Base-by-base conservation (phyloP, 495 filamentous ascomycete species). In the Talaromyces borbonicus region DNA sequence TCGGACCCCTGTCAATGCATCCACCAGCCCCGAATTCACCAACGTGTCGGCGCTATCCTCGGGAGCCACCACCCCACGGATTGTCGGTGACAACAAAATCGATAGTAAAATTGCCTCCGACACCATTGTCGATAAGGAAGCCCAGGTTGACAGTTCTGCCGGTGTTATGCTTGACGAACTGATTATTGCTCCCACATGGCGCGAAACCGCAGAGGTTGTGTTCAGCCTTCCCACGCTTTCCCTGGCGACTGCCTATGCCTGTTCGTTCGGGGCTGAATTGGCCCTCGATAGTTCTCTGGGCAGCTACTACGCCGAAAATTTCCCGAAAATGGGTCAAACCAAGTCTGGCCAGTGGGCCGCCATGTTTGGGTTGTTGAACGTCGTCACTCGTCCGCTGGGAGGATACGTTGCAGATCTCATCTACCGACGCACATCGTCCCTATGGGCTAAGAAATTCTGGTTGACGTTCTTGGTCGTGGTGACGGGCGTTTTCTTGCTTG, bases 361-460 rank as follows among this genome's bases (percentile, higher is more conserved):
- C 45, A 90, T 93, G 80, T 95, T 93, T 57, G 89, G 89, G 8
- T 80, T 95, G 40, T 67, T 95, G 22, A 94, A 95, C 61, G 66
- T 90, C 26, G 60, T 83, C 45, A 84, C 75, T 45, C 75, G 89
- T 1, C 89, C 89, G 0, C 53, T 78, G 0, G 89, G 89, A 35
- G 89, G 89, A 1, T 71, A 85, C 12, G 49, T 87, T 9, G 72
- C 77, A 2, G 89, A 95, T 50, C 19, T 82, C n/a, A 55, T 90
- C 2, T 94, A 90, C 68, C 68, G 64, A 15, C 55, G 55, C 18
- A 78, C 74, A 1, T 71, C 75, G 2, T 78, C 53, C 31, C 64
- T 90, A 14, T 86, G 84, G 78, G 73, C 71, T 20, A 94, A 94
- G 75, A 94, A 93, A 55, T 60, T 72, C 42, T 77, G 81, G 64